Evolutionary conservation across 83 land plant species (phyloP), one percentile per base, ranked within the genome.

Genomic region (Diphasiastrum complanatum): DNA sequence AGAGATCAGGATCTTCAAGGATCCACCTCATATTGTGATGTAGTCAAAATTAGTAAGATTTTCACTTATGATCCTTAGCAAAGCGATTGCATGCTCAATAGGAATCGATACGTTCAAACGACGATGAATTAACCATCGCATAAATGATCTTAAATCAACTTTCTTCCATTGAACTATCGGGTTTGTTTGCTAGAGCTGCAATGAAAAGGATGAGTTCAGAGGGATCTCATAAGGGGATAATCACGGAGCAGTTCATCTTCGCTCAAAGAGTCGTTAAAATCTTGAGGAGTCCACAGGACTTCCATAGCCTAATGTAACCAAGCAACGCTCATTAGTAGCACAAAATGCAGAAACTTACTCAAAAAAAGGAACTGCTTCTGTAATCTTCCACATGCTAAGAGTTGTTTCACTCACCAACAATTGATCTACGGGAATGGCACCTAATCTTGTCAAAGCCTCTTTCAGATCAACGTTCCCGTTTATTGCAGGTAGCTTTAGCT

Each of bases 231-330:
- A 18, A 54, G 33, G 6, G 58, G 58, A 54, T 54, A 54, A 30
- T 54, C 58, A 25, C 33, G n/a, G 4, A 54, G 58, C 58, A 54
- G 33, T 25, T 54, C 34, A 4, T 30, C 29, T 33, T 54, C 58
- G n/a, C 25, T 23, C 11, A 54, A 25, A 23, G 58, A 14, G 25
- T 54, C 58, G 6, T 28, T 54, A 14, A 25, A 28, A 25, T 54
- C 58, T 54, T 54, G 58, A 18, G 58, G 58, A 5, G 58, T 54
- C 58, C 58, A 54, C 33, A 54, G 33, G 10, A 54, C 58, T 28
- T 54, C 58, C 58, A 54, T 33, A 5, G 58, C 58, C 58, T 54
- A 23, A 5, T 12, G 14, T 14, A n/a, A n/a, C n/a, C n/a, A n/a
- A n/a, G n/a, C n/a, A 28, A 30, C 58, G 33, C 4, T 6, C 33